Base-by-base conservation (phyloP, 2,329 filamentous ascomycete species). In the Pseudocercospora vitis region DNA sequence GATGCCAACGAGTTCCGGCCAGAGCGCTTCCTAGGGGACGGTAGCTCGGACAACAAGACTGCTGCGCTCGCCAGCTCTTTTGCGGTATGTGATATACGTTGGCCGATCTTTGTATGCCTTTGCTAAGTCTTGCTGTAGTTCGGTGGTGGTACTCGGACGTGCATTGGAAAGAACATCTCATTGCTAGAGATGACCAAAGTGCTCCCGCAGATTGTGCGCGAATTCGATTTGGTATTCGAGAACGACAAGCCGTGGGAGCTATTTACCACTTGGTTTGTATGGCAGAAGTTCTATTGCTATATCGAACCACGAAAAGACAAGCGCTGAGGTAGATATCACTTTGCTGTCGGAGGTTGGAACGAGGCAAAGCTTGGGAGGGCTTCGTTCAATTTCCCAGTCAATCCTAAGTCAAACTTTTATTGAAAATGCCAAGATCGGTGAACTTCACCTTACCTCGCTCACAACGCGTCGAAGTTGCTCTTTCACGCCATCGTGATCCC, bases 1-100 rank as follows among this genome's bases (percentile, higher is more conserved):
- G 75, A 78, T 48, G 70, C 70, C 5, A 69, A 72, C 7, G 68
- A 70, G 4, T 78, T 77, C 58, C 63, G 68, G 23, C 76, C 76
- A 0, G 75, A 78, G 55, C 65, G 75, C n/a, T 77, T 77, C 74
- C 56, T 76, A 0, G 71, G 72, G 3, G 24, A 12, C 2, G 21
- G 14, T 11, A 21, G 37, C 26, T 32, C 33, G 14, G 24, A 21
- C 18, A 48, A 40, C 9, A 23, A 24, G n/a, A 35, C 21, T 24
- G 31, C 29, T 2, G 14, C 42, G 12, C 40, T 52, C 8, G 50
- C 40, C 7, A 39, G 21, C 16, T 52, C 50, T 19, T 52, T 47
- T 32, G 29, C 50, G 26, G 48, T 50, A 12, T 45, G 49, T 23
- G 3, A 23, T n/a, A 18, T 11, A 6, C 14, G 3, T 4, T n/a